Base-by-base conservation (phyloP, 1,284 basidiomycete species). In the Cerrena zonata region DNA sequence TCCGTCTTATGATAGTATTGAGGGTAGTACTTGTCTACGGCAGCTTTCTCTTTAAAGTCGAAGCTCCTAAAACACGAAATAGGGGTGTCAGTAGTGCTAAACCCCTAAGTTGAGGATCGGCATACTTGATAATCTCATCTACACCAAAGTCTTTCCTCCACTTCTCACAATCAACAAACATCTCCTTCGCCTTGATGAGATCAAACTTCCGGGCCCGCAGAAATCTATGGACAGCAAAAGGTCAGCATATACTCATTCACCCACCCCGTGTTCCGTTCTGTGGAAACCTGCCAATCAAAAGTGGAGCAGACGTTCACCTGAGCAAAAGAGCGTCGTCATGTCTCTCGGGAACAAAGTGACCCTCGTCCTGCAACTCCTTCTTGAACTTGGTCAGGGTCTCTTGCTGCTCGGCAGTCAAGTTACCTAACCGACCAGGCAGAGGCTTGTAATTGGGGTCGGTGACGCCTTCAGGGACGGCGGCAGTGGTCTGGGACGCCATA, bases 1-100 rank as follows among this genome's bases (percentile, higher is more conserved):
- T 99, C 95, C 58, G 77, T 89, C 76, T 94, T 95, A 76, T 97
- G 95, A 69, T 98, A 94, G 72, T 82, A 98, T 65, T 96, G 91
- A 1, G 95, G 94, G 67, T 97, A 98, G 65, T 90, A 91, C 71
- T 93, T 86, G 76, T 93, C 83, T 12, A 98, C 93, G 60, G 84
- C 75, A 41, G 71, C 72, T 65, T 86, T 87, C 71, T 98, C 95
- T 54, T 80, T 82, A 69, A 94, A 98, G 56, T 90, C 82, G 68
- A 97, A 98, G 63, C 83, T 86, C 59, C 90, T 93, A 58, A 2
- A 27, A 18, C 36, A 11, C 21, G 18, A 22, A 39, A 23, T 27
- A 40, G 34, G 46, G 22, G 52, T 37, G n/a, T 22, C 13, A 39
- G n/a, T 22, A 23, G 23, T 12, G 11, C 18, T 24, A 19, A 4